These are phyloP conservation scores for Trichoderma asperellum DNA, from an alignment of 2,329 filamentous ascomycete species.

Conservation along the genomic window DNA sequence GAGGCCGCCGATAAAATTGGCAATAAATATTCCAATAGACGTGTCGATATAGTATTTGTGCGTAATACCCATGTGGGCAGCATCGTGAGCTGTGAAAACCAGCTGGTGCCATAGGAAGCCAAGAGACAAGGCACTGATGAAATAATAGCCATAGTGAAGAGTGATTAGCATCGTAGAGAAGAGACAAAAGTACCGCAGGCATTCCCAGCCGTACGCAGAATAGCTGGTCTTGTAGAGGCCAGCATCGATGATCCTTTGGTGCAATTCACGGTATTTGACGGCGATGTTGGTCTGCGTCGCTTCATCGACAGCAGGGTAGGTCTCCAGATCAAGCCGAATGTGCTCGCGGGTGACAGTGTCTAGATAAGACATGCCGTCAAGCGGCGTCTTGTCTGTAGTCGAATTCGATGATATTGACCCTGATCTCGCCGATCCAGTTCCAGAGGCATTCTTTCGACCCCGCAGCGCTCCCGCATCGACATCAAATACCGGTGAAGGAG, in stretches of 20 bases:
- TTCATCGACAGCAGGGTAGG: slow-evolving; percentile 74
- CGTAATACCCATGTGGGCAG: slow-evolving; percentile 66
- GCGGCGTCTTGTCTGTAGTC: slow-evolving; percentile 49
- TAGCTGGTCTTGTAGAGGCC: slow-evolving; percentile 65
- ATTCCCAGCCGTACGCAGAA: slow-evolving; percentile 61
- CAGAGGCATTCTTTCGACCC: slow-evolving; percentile 35
- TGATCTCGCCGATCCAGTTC: slow-evolving; percentile 37
- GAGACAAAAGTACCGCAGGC: slow-evolving; percentile 56
- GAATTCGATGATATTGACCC: slow-evolving; percentile 66
- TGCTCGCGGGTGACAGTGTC: slow-evolving; percentile 75
- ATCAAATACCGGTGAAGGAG: slow-evolving; percentile 57
- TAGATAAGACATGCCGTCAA: slow-evolving; percentile 65
- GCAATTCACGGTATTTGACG: slow-evolving; percentile 58
- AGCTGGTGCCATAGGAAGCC: slow-evolving; percentile 61
- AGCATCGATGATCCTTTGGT: slow-evolving; percentile 56
- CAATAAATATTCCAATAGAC: slow-evolving; percentile 64
- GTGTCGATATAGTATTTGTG: slow-evolving; percentile 62
- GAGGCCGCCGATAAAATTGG: slow-evolving; percentile 67
- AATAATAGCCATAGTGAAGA: slow-evolving; percentile 57
- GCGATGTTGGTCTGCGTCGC: slow-evolving; percentile 48
- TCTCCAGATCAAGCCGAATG: slow-evolving; percentile 67
- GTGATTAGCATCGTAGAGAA: slow-evolving; percentile 54
- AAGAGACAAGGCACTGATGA: slow-evolving; percentile 60
- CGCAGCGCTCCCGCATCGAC: slow-evolving; percentile 37
- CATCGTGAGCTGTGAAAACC: slow-evolving; percentile 70